A percentile compares a stretch with the other conserved stretches of the same genome.
Evolutionary conservation across 2,329 filamentous ascomycete genomes (phyloP).

Genomic region (Diaporthe helianthi): DNA sequence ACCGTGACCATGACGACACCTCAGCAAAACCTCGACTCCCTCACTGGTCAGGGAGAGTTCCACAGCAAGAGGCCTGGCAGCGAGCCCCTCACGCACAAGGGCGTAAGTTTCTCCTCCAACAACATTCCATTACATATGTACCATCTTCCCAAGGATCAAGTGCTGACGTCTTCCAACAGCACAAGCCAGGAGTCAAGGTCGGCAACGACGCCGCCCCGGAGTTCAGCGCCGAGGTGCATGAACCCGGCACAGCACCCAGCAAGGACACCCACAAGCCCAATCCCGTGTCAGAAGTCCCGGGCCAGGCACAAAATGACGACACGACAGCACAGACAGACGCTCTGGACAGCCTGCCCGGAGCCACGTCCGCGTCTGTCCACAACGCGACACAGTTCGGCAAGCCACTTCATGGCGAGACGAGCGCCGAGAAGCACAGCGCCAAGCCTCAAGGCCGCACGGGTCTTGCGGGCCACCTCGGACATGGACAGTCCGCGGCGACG

Average conservation of each 20-base stretch:
- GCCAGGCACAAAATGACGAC: constrained; percentile 44
- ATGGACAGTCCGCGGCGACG: constrained; percentile 36
- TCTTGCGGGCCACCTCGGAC: constrained; percentile 47
- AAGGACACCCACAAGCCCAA: constrained; percentile 50
- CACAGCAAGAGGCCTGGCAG: constrained; percentile 55
- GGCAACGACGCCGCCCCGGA: constrained; percentile 67
- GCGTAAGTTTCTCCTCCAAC: constrained; percentile 51
- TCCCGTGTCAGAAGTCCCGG: constrained; percentile 45
- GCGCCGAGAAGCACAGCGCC: constrained; percentile 48
- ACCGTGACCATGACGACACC: constrained; percentile 55
- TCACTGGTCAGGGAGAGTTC: constrained; percentile 64
- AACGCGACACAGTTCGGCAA: constrained; percentile 50
- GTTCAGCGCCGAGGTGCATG: constrained; percentile 67
- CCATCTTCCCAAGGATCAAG: not conserved
- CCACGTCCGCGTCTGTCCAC: constrained; percentile 54
- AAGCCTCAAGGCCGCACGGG: constrained; percentile 49
- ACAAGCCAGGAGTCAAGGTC: constrained; percentile 67
- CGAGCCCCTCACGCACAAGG: constrained; percentile 60
- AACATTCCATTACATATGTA: not conserved
- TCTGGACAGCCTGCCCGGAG: constrained; percentile 49
- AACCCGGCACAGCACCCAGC: constrained; percentile 68
- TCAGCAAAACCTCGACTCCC: constrained; percentile 57
- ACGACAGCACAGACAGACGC: constrained; percentile 41
- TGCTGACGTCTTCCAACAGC: constrained; percentile 51
- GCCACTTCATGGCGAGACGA: constrained; percentile 52